phyloP scores from a whole-genome alignment of 306 rosid genomes.

The Abrus pulchellus region DNA sequence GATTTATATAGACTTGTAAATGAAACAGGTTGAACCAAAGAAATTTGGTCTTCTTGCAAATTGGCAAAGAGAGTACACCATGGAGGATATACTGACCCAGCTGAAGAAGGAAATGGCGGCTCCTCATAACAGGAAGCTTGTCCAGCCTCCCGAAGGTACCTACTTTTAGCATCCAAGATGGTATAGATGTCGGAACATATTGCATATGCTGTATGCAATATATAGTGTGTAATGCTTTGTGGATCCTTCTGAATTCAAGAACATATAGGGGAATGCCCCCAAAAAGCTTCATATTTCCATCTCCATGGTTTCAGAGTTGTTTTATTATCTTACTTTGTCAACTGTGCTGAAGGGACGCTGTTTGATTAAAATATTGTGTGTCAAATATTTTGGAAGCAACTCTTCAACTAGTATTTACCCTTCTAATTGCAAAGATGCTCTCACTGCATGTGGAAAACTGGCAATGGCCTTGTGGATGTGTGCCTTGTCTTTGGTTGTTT shows the following conservation, averaged over 20 bases:
- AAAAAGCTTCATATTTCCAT: conserved; percentile 58
- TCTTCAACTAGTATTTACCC: conserved; percentile 52
- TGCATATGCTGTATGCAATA: conserved; percentile 73
- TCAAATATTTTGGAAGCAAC: conserved; percentile 58
- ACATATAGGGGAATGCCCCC: conserved; percentile 65
- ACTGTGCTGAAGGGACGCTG: conserved; percentile 71
- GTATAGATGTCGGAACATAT: conserved; percentile 58
- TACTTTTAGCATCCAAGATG: conserved; percentile 76
- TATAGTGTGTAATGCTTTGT: conserved; percentile 81
- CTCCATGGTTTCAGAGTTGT: conserved; percentile 64
- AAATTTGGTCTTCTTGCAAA: conserved; percentile 93
- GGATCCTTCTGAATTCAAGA: conserved; percentile 73
- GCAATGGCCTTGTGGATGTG: conserved; percentile 28
- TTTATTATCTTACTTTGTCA: conserved; percentile 59
- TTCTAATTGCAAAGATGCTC: conserved; percentile 39
- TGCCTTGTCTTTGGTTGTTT: conserved; percentile 11
- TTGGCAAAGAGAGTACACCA: conserved; percentile 98
- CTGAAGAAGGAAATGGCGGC: conserved; percentile 99
- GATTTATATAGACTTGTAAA: conserved; percentile 36
- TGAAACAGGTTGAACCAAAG: conserved; percentile 90
- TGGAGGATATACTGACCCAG: conserved; percentile 99
- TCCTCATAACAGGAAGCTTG: conserved; percentile 96
- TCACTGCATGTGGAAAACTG: conserved; percentile 42
- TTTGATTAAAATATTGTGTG: conserved; percentile 68
- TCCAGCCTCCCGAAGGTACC: conserved; percentile 99